Conservation (phyloP, 306 rosid genomes). For the Sicyos edulis region DNA sequence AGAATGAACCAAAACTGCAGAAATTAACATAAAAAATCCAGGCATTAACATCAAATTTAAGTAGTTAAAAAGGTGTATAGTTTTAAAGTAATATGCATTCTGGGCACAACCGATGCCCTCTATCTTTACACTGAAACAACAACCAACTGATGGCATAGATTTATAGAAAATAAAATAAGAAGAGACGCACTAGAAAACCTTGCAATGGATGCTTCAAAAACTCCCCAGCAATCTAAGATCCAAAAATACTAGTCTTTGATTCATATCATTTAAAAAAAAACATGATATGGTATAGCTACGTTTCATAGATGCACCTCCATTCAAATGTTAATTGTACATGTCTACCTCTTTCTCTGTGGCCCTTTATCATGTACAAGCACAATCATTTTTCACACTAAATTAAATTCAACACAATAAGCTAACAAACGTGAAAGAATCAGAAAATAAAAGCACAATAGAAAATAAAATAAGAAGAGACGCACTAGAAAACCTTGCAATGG, state of each 20-base stretch:
- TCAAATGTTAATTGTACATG: background rate
- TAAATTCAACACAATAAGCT: background rate
- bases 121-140: background rate
- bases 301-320: background rate
- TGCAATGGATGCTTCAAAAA: background rate
- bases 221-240: background rate
- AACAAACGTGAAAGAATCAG: background rate
- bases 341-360: background rate
- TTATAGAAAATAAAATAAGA: background rate
- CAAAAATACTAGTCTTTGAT: background rate
- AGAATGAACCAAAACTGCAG: constrained; percentile 87
- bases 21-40: constrained; percentile 16
- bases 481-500: background rate
- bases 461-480: background rate
- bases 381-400: background rate
- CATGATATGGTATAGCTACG: background rate
- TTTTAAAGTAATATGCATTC: background rate
- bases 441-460: background rate
- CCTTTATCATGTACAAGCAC: background rate
- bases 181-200: background rate
- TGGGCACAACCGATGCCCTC: background rate
- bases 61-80: constrained; percentile 15
- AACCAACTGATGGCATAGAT: background rate
- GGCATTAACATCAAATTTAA: constrained; percentile 16
- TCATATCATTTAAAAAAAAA: background rate